Percentiles rank a stretch among this genome's conserved stretches.
Evolutionary conservation across 2,329 filamentous ascomycete genomes (phyloP).

Genomic region (Penicillium crustosum): DNA sequence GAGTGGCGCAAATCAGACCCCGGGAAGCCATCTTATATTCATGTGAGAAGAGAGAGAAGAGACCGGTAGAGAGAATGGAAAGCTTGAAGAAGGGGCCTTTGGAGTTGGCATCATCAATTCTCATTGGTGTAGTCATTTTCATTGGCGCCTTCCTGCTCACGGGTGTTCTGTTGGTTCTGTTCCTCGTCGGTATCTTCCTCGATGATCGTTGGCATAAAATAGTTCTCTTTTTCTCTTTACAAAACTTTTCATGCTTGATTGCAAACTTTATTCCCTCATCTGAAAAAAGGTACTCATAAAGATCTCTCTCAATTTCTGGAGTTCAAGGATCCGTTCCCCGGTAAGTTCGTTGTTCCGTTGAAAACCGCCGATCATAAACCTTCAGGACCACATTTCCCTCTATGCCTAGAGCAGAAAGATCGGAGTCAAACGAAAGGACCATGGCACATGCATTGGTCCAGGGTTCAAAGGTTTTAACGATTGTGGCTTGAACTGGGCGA

Average conservation of each 20-base stretch:
- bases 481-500: background rate
- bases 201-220: background rate
- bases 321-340: background rate
- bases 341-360: background rate
- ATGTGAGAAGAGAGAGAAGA: background rate
- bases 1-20: background rate
- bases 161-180: background rate
- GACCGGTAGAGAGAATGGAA: background rate
- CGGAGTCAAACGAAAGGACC: background rate
- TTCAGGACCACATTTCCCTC: background rate
- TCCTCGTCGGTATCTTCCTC: background rate
- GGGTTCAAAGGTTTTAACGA: background rate
- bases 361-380: background rate
- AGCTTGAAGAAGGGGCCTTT: background rate
- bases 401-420: background rate
- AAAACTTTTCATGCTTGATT: background rate
- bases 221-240: background rate
- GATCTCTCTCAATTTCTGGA: background rate
- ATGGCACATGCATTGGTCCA: background rate
- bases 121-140: too few species aligned
- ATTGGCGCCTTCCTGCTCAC: background rate
- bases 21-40: background rate
- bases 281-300: background rate
- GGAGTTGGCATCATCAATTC: background rate
- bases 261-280: background rate